Conservation (phyloP, 1,284 basidiomycete genomes). For the Calocybe gambosa region DNA sequence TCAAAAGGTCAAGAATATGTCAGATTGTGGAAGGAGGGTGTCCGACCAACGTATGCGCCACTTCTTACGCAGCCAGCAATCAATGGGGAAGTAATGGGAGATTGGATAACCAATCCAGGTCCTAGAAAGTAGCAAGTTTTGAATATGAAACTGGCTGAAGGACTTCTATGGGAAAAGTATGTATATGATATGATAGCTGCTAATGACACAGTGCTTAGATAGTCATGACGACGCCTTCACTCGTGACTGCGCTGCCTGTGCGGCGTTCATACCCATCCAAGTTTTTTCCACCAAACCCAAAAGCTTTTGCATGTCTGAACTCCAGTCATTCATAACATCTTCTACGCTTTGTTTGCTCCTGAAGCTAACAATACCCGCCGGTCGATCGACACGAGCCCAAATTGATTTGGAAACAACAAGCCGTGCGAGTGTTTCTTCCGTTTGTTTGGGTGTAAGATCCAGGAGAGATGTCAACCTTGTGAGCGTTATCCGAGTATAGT, state of each 20-base stretch:
- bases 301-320: constrained; percentile 89
- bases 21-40: constrained; percentile 62
- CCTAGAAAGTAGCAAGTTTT: not conserved
- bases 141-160: not conserved
- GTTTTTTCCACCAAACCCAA: constrained; percentile 78
- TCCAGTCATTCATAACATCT: constrained; percentile 96
- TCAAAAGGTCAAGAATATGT: constrained; percentile 65
- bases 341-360: constrained; percentile 72
- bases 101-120: not conserved
- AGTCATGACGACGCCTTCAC: constrained; percentile 26
- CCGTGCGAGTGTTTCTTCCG: constrained; percentile 84
- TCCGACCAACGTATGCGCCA: constrained; percentile 58
- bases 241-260: constrained; percentile 72
- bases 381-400: constrained; percentile 93
- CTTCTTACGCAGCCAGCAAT: constrained; percentile 35
- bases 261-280: constrained; percentile 87
- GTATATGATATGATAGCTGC: constrained; percentile 12
- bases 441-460: constrained; percentile 76
- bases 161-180: not conserved
- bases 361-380: constrained; percentile 86
- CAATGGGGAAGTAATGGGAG: constrained; percentile 3
- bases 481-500: constrained; percentile 93
- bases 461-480: constrained; percentile 80
- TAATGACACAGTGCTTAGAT: not conserved
- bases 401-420: constrained; percentile 90